A percentile compares a stretch with the other conserved stretches of the same genome.
Conservation (phyloP, 495 filamentous ascomycete species). For the Penicillium subrubescens region DNA sequence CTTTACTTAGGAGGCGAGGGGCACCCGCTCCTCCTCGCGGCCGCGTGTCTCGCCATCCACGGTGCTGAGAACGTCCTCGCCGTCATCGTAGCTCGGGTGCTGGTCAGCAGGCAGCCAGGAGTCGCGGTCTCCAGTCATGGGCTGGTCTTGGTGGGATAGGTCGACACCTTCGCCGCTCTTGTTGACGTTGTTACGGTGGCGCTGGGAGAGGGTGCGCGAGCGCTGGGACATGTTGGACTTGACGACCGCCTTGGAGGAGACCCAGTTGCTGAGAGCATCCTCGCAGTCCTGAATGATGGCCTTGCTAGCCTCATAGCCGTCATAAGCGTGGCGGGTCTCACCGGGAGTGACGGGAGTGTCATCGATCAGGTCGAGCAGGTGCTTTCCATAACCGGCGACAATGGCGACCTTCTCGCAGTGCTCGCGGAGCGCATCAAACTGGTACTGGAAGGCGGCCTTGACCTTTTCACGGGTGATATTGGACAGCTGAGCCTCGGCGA, state of each 20-base stretch:
- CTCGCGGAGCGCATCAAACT: slow-evolving; percentile 96
- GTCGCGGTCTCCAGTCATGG: slow-evolving; percentile 76
- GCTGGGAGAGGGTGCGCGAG: slow-evolving; percentile 81
- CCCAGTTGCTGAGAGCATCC: slow-evolving; percentile 96
- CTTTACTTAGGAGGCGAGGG: slow-evolving; percentile 29
- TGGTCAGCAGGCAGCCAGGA: slow-evolving; percentile 86
- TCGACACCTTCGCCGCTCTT: slow-evolving; percentile 67
- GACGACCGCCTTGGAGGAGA: slow-evolving; percentile 83
- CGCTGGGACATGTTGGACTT: slow-evolving; percentile 82
- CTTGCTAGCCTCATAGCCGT: slow-evolving; percentile 98
- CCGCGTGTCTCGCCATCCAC: slow-evolving; percentile 58
- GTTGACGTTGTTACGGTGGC: slow-evolving; percentile 67
- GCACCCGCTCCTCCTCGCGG: slow-evolving; percentile 60
- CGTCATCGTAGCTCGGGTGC: slow-evolving; percentile 66
- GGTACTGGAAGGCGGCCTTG: slow-evolving; percentile 96
- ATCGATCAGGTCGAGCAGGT: slow-evolving; percentile 91
- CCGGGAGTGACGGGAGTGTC: slow-evolving; percentile 96
- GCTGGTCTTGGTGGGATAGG: slow-evolving; percentile 80
- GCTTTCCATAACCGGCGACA: slow-evolving; percentile 96
- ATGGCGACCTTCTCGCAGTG: slow-evolving; percentile 98
- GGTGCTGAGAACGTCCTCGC: slow-evolving; percentile 57
- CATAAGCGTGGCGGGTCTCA: slow-evolving; percentile 93
- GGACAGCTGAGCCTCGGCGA: slow-evolving; percentile 95
- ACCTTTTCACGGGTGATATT: slow-evolving; percentile 99
- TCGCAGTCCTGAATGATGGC: slow-evolving; percentile 99